Evolutionary conservation across 768 basidiomycete species (phyloP).

Genomic region (Podaxis mareebaensis): DNA sequence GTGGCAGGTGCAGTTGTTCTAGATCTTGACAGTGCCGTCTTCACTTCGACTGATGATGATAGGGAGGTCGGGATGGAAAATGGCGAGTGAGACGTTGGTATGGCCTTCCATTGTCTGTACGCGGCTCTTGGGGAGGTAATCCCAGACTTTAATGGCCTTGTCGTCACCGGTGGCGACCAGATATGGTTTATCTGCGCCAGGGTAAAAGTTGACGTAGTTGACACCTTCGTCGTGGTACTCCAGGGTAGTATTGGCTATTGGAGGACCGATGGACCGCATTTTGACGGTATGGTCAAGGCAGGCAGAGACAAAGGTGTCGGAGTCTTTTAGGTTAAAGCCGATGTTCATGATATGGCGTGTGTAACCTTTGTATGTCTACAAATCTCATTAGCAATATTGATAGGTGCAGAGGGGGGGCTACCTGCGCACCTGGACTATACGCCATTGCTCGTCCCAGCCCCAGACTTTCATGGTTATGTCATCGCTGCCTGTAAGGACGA

Average conservation of each 20-base stretch:
- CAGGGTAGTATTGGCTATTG: conserved; percentile 90
- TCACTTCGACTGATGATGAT: conserved; percentile 93
- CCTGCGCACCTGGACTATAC: conserved; percentile 80
- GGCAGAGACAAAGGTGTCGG: conserved; percentile 95
- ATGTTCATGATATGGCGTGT: conserved; percentile 99
- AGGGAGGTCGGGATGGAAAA: conserved; percentile 94
- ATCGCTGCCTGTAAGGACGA: conserved; percentile 94
- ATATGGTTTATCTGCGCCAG: conserved; percentile 95
- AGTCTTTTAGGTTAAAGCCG: conserved; percentile 94
- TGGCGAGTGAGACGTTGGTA: conserved; percentile 94
- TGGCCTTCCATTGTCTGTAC: conserved; percentile 98
- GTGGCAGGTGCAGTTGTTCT: conserved; percentile 62
- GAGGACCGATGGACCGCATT: conserved; percentile 91
- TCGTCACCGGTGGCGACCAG: conserved; percentile 96
- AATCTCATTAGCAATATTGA: conserved; percentile 13
- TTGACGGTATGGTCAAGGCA: conserved; percentile 98
- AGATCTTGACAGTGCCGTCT: conserved; percentile 49
- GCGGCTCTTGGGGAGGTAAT: conserved; percentile 97
- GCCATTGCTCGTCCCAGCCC: conserved; percentile 99
- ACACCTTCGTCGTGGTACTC: conserved; percentile 99
- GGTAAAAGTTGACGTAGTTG: conserved; percentile 99
- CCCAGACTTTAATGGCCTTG: conserved; percentile 98
- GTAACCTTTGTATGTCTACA: conserved; percentile 91
- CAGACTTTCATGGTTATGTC: conserved; percentile 99
- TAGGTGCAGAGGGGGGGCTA: background rate